A percentile compares a stretch with the other conserved stretches of the same genome.
phyloP scores from a whole-genome alignment of 371 early-diverging fungal species.

The Apophysomyces trapeziformis region DNA sequence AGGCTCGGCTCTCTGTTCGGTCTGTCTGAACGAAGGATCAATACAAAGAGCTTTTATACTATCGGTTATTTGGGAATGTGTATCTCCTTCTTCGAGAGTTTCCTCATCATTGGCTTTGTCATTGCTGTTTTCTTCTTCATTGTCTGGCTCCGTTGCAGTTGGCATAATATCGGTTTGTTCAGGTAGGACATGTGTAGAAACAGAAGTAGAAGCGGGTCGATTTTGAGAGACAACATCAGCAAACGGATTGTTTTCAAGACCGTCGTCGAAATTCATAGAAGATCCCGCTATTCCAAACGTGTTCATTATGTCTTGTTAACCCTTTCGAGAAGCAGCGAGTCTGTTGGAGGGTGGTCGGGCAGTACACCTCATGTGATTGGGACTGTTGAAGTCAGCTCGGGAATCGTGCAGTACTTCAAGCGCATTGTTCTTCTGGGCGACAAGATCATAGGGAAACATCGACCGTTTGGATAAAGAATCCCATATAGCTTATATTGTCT shows the following conservation, averaged over 20 bases:
- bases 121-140: conserved; percentile 8
- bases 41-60: neutral
- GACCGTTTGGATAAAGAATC: no score
- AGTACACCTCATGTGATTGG: no score
- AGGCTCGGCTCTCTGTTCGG: neutral
- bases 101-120: neutral
- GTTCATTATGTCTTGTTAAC: conserved; percentile 9
- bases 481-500: no score
- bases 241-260: conserved; percentile 49
- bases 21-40: neutral
- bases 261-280: conserved; percentile 17
- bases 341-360: neutral
- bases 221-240: conserved; percentile 31
- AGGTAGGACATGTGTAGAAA: neutral
- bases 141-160: neutral
- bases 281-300: conserved; percentile 5
- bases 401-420: no score
- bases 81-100: no score
- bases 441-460: no score
- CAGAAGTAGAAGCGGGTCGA: conserved; percentile 3
- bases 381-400: no score
- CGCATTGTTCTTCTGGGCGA: no score
- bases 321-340: neutral
- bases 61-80: neutral
- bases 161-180: neutral